Evolutionary conservation across 2,329 filamentous ascomycete species (phyloP).

Genomic region (Celoporthe dispersa): DNA sequence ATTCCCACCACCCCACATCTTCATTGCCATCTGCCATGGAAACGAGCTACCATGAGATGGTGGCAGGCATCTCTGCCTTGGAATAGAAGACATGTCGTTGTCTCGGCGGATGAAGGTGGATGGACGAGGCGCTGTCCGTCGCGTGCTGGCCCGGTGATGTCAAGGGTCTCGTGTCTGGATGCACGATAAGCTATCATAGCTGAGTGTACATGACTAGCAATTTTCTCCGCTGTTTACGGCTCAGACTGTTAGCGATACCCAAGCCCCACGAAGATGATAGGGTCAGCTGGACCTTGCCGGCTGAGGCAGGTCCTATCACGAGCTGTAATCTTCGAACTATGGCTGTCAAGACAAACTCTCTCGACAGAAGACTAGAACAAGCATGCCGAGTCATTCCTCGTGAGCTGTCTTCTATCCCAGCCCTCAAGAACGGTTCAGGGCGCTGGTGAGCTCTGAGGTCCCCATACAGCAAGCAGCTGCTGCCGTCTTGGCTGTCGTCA

Average conservation of each 20-base stretch:
- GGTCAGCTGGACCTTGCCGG: slow-evolving; percentile 19
- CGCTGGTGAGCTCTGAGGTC: background rate
- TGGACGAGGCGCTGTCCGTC: background rate
- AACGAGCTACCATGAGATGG: no score
- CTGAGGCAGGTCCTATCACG: slow-evolving; percentile 21
- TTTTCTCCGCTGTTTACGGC: background rate
- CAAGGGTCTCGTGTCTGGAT: slow-evolving; percentile 4
- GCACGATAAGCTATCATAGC: background rate
- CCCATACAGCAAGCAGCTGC: background rate
- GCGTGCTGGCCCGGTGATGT: background rate
- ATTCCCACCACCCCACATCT: no score
- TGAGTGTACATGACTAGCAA: background rate
- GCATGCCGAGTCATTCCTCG: slow-evolving; percentile 7
- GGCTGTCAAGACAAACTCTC: background rate
- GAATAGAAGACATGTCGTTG: background rate
- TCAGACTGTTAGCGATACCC: background rate
- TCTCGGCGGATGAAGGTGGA: background rate
- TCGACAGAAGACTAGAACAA: background rate
- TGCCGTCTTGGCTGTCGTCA: slow-evolving; percentile 10
- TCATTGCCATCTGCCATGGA: background rate
- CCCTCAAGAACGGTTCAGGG: background rate
- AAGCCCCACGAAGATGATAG: slow-evolving; percentile 4
- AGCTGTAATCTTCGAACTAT: background rate
- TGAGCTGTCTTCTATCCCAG: background rate
- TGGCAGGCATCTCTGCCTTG: background rate